A percentile compares a stretch with the other conserved stretches of the same genome.
Conservation (phyloP, 2,329 filamentous ascomycete genomes). For the Rutstroemia sp. region DNA sequence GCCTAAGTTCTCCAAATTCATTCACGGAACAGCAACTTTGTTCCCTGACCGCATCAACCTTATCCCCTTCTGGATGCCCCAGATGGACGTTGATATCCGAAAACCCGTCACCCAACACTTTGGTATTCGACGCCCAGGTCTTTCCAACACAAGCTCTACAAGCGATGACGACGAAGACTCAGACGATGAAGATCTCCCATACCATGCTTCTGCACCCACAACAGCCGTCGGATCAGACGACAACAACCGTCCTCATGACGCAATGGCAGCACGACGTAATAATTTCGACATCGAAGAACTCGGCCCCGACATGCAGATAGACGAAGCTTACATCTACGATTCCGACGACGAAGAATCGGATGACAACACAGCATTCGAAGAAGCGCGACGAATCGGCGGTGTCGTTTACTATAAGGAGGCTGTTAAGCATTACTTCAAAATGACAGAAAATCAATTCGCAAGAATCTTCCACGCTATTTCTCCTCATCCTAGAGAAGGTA, state of each 20-base stretch:
- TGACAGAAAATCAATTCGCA: constrained; percentile 15
- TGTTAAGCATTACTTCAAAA: constrained; percentile 32
- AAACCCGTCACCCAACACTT: constrained; percentile 86
- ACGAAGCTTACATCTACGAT: constrained; percentile 83
- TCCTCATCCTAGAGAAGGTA: constrained; percentile 13
- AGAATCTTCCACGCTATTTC: constrained; percentile 13
- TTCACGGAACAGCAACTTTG: constrained; percentile 83
- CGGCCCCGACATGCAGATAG: constrained; percentile 47
- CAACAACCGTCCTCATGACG: constrained; percentile 15
- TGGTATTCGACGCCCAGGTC: constrained; percentile 74
- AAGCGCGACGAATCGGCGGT: constrained; percentile 69
- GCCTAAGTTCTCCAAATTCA: constrained; percentile 98
- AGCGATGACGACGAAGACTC: constrained; percentile 70
- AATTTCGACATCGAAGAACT: constrained; percentile 74
- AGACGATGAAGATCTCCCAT: constrained; percentile 44
- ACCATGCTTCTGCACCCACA: background rate
- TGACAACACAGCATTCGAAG: constrained; percentile 66
- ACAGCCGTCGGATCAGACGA: constrained; percentile 14
- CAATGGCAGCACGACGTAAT: constrained; percentile 31
- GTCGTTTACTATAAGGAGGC: constrained; percentile 65
- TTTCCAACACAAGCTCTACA: constrained; percentile 67
- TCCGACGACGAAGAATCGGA: constrained; percentile 80
- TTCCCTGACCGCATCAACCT: constrained; percentile 84
- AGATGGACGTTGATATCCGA: constrained; percentile 96
- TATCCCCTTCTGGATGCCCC: constrained; percentile 93